Base-by-base conservation (phyloP, 306 rosid species). In the Bauhinia variegata region DNA sequence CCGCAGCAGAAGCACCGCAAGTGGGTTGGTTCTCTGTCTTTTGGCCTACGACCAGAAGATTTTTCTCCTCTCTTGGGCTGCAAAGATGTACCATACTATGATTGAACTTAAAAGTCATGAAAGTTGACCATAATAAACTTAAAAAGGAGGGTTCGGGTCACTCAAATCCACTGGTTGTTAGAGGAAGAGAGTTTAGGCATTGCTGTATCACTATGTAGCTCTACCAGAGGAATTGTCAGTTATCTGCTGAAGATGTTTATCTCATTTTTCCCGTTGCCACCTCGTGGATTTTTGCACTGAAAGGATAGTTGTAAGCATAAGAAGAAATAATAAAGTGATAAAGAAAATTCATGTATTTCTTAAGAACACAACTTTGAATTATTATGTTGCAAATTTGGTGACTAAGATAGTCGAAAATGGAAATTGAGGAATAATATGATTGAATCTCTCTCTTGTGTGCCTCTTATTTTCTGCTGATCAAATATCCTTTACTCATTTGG, bases 41-140 rank as follows among this genome's bases (percentile, higher is more conserved):
- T 68, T 77, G 92, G 99, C 84, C 90, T 5, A 11, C 68, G 16
- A 76, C 85, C 39, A 69, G 84, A 60, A 75, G 85, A 80, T 11
- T 85, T 44, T 83, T 82, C 50, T 72, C 88, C 12, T 76, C 87
- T 67, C 83, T 92, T 16, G 88, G 89, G 30, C 53, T 81, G 67
- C 78, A 82, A 49, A 84, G 92, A 71, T 90, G 95, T 73, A 56
- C 85, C 74, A 85, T 91, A 64, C 86, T 89, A 33, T 91, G 74
- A 77, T 54, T 17, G 11, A 49, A 50, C 66, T 53, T 8, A 4
- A 55, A 56, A n/a, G 55, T 28, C 43, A 53, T n/a, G 13, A 39
- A 49, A 37, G 44, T 62, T 61, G 23, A 14, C n/a, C 70, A 46
- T 79, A 54, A 30, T 46, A 37, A 37, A 41, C 23, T 31, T 47